phyloP scores from a whole-genome alignment of 192 early-diverging fungal species.

The Coemansia sp. region DNA sequence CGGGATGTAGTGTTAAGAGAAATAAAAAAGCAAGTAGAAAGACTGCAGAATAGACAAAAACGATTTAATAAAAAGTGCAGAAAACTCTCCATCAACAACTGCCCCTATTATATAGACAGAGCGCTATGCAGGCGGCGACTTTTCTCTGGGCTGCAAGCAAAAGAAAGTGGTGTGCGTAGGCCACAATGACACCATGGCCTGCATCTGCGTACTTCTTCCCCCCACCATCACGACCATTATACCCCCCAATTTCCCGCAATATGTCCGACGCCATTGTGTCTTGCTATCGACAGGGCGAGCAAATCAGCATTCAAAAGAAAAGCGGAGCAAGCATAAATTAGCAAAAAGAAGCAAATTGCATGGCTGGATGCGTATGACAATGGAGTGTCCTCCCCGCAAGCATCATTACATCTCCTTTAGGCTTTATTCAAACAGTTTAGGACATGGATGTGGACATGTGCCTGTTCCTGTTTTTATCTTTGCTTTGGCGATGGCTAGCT shows the following conservation, averaged over 20 bases:
- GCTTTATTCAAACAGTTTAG: not conserved
- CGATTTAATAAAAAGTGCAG: conserved; percentile 1
- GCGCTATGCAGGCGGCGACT: conserved; percentile 7
- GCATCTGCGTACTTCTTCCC: conserved; percentile 1
- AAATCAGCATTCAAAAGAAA: not conserved
- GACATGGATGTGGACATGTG: not conserved
- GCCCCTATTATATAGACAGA: conserved; percentile 4
- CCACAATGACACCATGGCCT: conserved; percentile 6
- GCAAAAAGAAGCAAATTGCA: conserved; percentile 2
- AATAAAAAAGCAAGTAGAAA: not conserved
- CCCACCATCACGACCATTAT: not conserved
- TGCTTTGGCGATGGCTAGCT: not conserved
- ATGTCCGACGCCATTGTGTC: conserved; percentile 5
- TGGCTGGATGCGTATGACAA: not conserved
- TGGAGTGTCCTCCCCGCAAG: not conserved
- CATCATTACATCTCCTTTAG: not conserved
- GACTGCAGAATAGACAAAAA: conserved; percentile 1
- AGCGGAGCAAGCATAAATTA: conserved; percentile 6
- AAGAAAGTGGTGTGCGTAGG: not conserved
- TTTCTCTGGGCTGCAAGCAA: conserved; percentile 1
- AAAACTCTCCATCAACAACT: not conserved
- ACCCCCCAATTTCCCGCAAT: conserved; percentile 5
- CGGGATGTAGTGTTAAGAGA: not conserved
- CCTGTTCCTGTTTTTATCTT: not conserved
- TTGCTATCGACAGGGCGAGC: conserved; percentile 6